phyloP scores from a whole-genome alignment of 805 yeast genomes.

The Millerago galiae region DNA sequence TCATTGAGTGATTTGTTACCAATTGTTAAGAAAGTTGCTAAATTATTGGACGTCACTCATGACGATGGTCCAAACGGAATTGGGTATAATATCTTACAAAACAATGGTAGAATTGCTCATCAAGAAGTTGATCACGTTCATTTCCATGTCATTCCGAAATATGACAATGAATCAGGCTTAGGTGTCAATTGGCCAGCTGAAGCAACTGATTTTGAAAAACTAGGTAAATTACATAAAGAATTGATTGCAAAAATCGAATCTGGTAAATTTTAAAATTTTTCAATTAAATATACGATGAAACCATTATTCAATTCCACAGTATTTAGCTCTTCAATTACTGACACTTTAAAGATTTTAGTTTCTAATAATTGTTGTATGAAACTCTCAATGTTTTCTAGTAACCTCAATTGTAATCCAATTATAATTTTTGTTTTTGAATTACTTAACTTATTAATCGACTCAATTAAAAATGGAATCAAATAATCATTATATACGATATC shows the following conservation, averaged over 20 bases:
- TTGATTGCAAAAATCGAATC: conserved; percentile 39
- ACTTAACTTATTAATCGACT: conserved; percentile 34
- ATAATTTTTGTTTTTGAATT: conserved; percentile 30
- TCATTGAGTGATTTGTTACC: conserved; percentile 82
- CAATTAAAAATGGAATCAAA: conserved; percentile 43
- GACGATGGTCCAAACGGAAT: conserved; percentile 61
- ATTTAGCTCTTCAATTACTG: conserved; percentile 25
- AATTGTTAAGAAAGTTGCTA: conserved; percentile 77
- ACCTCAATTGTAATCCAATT: conserved; percentile 49
- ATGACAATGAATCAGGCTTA: conserved; percentile 64
- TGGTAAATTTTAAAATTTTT: conserved; percentile 8
- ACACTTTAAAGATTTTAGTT: conserved; percentile 28
- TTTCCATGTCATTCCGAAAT: conserved; percentile 93
- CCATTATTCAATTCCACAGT: conserved; percentile 27
- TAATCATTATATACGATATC: conserved; percentile 64
- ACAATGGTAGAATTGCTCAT: conserved; percentile 93
- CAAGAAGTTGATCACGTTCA: conserved; percentile 96
- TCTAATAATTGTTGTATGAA: conserved; percentile 33
- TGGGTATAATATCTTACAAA: conserved; percentile 87
- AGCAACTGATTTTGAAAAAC: conserved; percentile 64
- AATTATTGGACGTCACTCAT: conserved; percentile 56
- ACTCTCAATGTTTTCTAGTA: conserved; percentile 40
- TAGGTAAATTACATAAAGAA: conserved; percentile 61
- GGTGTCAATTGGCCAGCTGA: conserved; percentile 94
- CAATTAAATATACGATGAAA: conserved; percentile 37